phyloP scores from a whole-genome alignment of 441 rosid genomes.

The Gossypium schwendimanii region DNA sequence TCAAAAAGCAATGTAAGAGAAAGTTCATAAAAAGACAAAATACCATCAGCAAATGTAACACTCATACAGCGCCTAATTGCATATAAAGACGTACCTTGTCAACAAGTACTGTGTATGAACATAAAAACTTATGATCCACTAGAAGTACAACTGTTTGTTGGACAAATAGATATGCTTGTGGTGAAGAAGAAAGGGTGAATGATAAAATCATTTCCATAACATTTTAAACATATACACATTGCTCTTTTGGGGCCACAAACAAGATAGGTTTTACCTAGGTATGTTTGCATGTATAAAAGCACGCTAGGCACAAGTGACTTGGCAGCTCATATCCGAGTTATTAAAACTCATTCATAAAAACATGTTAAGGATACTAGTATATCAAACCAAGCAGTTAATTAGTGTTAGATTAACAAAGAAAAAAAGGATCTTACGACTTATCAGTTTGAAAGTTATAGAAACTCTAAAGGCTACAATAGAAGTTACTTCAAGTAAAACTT shows the following conservation, averaged over 20 bases:
- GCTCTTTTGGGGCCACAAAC: not conserved
- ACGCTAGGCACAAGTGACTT: not conserved
- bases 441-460: not conserved
- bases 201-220: not conserved
- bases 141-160: not conserved
- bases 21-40: not conserved
- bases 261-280: not conserved
- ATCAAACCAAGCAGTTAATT: not conserved
- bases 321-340: not conserved
- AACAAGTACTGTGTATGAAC: not conserved
- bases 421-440: not conserved
- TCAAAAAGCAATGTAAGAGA: not conserved
- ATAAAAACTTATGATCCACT: not conserved
- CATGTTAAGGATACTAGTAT: not conserved
- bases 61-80: not conserved
- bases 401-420: not conserved
- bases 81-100: not conserved
- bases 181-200: not conserved
- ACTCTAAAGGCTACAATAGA: not conserved
- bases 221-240: not conserved
- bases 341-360: not conserved
- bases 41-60: not conserved
- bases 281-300: not conserved
- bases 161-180: not conserved
- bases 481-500: not conserved